Conservation (phyloP, 2,329 filamentous ascomycete genomes). For the Beauveria brongniartii region DNA sequence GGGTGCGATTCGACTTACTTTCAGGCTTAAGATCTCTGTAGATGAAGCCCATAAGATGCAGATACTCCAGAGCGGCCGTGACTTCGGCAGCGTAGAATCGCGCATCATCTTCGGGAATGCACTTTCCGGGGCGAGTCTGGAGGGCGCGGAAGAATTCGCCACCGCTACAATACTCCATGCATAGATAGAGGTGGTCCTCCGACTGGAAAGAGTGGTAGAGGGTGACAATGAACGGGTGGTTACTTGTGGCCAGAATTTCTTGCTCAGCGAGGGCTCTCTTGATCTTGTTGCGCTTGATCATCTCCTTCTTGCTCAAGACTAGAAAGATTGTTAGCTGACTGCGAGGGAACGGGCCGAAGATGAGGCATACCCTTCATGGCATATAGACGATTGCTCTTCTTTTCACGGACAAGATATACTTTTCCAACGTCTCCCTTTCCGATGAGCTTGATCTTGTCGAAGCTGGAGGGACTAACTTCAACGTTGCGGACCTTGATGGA, state of each 20-base stretch:
- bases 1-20: conserved; percentile 51
- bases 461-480: conserved; percentile 89
- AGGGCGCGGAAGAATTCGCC: conserved; percentile 97
- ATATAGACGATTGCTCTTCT: conserved; percentile 91
- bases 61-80: conserved; percentile 89
- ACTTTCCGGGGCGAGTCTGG: conserved; percentile 94
- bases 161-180: conserved; percentile 99
- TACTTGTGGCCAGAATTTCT: conserved; percentile 95
- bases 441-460: conserved; percentile 99
- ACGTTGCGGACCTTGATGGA: conserved; percentile 98
- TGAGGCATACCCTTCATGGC: conserved; percentile 84
- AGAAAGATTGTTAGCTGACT: background rate
- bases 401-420: conserved; percentile 94
- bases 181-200: conserved; percentile 96
- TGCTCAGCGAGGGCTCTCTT: conserved; percentile 96
- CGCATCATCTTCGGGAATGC: conserved; percentile 92
- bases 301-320: conserved; percentile 99
- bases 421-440: conserved; percentile 98
- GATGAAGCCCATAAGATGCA: conserved; percentile 98
- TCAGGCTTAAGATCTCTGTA: conserved; percentile 97
- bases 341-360: background rate
- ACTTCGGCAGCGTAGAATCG: conserved; percentile 97
- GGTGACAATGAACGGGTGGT: conserved; percentile 97
- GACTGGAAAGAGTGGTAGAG: conserved; percentile 99
- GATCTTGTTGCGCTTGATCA: conserved; percentile 99